Percentiles rank a stretch among this genome's conserved stretches.
These are phyloP conservation scores for Lathyrus oleraceus DNA, from an alignment of 306 rosid genomes.

Conservation along the genomic window DNA sequence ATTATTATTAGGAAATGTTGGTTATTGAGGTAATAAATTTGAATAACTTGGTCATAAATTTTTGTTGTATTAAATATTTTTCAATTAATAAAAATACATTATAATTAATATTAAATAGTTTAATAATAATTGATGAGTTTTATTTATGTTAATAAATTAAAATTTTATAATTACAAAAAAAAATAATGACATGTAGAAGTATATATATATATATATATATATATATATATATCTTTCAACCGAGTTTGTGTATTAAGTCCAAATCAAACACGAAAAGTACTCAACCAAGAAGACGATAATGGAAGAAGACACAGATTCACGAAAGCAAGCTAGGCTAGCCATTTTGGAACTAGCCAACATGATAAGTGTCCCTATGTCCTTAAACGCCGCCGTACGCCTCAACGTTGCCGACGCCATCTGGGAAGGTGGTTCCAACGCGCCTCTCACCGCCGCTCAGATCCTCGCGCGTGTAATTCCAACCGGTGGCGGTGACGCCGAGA, in stretches of 20 bases:
- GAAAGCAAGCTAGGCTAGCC: conserved; percentile 58
- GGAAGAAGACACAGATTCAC: conserved; percentile 34
- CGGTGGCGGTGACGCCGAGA: conserved; percentile 67
- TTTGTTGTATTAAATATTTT: too few relatives aligned
- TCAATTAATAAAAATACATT: too few relatives aligned
- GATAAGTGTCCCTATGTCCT: conserved; percentile 95
- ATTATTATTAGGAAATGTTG: too few relatives aligned
- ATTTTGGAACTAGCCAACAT: conserved; percentile 85
- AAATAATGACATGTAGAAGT: too few relatives aligned
- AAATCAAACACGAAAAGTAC: conserved; percentile 1
- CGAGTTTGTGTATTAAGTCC: neutral
- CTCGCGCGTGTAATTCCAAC: conserved; percentile 49
- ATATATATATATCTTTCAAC: neutral
- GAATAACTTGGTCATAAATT: too few relatives aligned
- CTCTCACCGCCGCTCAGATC: conserved; percentile 69
- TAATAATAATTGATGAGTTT: too few relatives aligned
- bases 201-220: too few relatives aligned
- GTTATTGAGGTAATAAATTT: too few relatives aligned
- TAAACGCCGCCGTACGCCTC: conserved; percentile 88
- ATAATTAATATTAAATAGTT: too few relatives aligned
- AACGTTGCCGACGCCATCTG: conserved; percentile 85
- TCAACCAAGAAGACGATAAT: neutral
- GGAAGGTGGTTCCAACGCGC: conserved; percentile 69
- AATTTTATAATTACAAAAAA: too few relatives aligned
- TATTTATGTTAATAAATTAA: too few relatives aligned